Evolutionary conservation across 441 rosid genomes (phyloP), one percentile per base, ranked within the genome.

Genomic region (Gossypium schwendimanii): DNA sequence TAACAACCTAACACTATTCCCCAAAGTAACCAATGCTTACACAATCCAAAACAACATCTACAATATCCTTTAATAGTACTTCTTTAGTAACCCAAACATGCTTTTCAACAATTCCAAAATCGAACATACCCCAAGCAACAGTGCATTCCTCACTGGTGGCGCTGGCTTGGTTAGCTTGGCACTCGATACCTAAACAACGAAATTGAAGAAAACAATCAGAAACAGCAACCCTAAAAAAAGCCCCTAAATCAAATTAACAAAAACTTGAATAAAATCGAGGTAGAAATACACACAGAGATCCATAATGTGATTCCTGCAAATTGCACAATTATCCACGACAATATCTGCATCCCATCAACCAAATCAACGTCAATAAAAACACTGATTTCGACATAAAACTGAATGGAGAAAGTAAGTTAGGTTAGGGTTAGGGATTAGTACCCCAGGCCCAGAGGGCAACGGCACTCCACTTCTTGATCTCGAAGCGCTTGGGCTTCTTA

Each of bases 371-470:
- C 9, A 69, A 54, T 36, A 12, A 33, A 28, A 10, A 12, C 21
- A 1, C 2, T 18, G 7, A 14, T 33, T 12, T n/a, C 1, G 63
- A 39, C 6, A 12, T 5, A 11, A 5, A 55, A 21, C 10, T 28
- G n/a, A 3, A n/a, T 0, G 47, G 18, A 24, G 7, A 2, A 2
- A 26, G 39, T 3, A 28, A 6, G 1, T 18, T 18, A 14, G 75
- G 69, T 33, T 53, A 65, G 69, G 77, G 52, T 18, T 63, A 20
- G 31, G 80, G 36, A 69, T 8, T 72, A n/a, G 60, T 77, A 94
- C 97, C 98, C 97, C 94, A 92, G 26, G 97, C 97, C 97, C 97
- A 94, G 52, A 94, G 97, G n/a, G 97, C 75, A 17, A 92, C 95
- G 45, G 97, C 97, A 65, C 86, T 90, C 98, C 98, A 92, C 84